Percentiles rank a stretch among this genome's conserved stretches.
Conservation (phyloP, 2,329 filamentous ascomycete genomes). For the Myriosclerotinia scirpicola region DNA sequence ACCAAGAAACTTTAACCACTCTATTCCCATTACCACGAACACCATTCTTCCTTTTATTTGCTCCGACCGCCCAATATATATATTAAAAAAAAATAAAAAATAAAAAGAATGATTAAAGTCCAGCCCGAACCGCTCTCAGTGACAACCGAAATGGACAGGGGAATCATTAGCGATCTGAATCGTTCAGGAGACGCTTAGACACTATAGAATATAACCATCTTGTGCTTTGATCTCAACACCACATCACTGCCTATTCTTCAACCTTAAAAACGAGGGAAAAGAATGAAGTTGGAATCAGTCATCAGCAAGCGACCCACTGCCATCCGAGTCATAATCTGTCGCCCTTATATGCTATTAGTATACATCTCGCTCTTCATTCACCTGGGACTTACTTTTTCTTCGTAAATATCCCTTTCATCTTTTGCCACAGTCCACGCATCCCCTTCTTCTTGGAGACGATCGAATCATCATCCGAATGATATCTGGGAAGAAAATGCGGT, state of each 20-base stretch:
- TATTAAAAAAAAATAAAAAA: background rate
- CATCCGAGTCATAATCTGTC: background rate
- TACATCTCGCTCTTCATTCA: background rate
- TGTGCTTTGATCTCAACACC: background rate
- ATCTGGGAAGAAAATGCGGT: background rate
- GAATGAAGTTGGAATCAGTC: background rate
- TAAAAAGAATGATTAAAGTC: background rate
- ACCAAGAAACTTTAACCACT: background rate
- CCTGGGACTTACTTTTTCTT: background rate
- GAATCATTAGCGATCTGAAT: background rate
- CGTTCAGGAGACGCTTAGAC: background rate
- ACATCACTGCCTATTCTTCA: background rate
- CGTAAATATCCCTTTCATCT: background rate
- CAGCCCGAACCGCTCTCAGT: background rate
- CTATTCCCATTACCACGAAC: background rate
- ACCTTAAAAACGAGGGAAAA: no score
- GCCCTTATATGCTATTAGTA: background rate
- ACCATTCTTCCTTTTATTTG: background rate
- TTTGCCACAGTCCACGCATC: constrained; percentile 2
- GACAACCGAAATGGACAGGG: background rate
- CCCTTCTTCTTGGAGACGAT: background rate
- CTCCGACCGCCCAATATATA: background rate
- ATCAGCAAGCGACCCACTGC: background rate
- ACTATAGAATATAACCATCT: background rate
- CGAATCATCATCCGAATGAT: background rate